Base-by-base conservation (phyloP, 441 rosid species). In the Omphalea diandra region DNA sequence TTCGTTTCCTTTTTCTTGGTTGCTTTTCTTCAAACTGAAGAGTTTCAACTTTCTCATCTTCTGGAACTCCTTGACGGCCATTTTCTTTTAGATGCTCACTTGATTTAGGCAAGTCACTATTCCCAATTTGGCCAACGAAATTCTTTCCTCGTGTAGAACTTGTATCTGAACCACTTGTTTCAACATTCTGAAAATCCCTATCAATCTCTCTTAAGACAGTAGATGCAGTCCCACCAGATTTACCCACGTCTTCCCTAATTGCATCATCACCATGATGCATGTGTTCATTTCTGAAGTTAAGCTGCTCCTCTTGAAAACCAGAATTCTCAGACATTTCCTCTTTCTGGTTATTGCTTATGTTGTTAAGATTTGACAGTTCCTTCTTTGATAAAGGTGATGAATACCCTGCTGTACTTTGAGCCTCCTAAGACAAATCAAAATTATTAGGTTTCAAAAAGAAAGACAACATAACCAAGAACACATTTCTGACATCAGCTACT, bases 101-200 rank as follows among this genome's bases (percentile, higher is more conserved):
- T 41, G 68, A 68, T 80, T 83, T 88, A 66, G 75, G 77, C 62
- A 80, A 69, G 61, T 85, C 89, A 53, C 73, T 79, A 58, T 83
- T 85, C 70, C 80, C 87, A 69, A 78, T 65, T 68, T 49, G 90
- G 71, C 87, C 90, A 68, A 71, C 76, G 8, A 72, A 73, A 74
- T 77, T 81, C 76, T 91, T 93, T 49, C 87, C 96, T 77, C 87
- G 88, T 22, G 83, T 71, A 46, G 96, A 92, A 77, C 96, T 88
- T 73, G 97, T 81, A 81, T 91, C 98, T 11, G 99, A 91, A 74
- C 98, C 97, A 72, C 99, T 88, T 68, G 94, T 90, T 75, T 88
- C 97, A 40, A 83, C 84, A 81, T 82, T 88, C 81, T 77, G 88
- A 31, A 73, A 81, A 78, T 91, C 96, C 76, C 78, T 85, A 44